Percentiles rank a stretch among this genome's conserved stretches.
phyloP scores from a whole-genome alignment of 345 rosid genomes.

The Barbarea vulgaris region DNA sequence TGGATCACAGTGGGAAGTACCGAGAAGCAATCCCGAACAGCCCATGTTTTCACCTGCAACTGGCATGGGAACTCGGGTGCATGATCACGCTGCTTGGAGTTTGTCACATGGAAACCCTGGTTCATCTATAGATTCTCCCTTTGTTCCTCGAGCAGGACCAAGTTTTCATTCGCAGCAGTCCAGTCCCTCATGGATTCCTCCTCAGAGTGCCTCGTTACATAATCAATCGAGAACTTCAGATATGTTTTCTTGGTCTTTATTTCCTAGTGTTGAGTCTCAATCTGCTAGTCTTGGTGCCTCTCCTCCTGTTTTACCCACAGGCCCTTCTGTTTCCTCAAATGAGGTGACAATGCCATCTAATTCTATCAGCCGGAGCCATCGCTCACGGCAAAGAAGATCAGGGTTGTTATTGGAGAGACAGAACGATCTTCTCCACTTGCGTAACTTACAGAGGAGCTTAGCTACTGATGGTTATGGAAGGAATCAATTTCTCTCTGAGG shows the following conservation, averaged over 20 bases:
- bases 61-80: constrained; percentile 58
- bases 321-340: constrained; percentile 56
- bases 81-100: constrained; percentile 69
- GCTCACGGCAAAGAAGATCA: constrained; percentile 55
- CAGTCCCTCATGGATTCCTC: constrained; percentile 56
- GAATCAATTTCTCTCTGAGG: constrained; percentile 77
- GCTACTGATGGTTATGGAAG: constrained; percentile 72
- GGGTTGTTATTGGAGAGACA: constrained; percentile 57
- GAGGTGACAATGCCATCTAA: constrained; percentile 54
- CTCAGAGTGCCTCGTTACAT: constrained; percentile 42
- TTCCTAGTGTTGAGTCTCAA: constrained; percentile 60
- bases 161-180: constrained; percentile 53
- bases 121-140: constrained; percentile 47
- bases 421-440: constrained; percentile 58
- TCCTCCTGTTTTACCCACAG: constrained; percentile 55
- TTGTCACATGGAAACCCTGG: constrained; percentile 53
- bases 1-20: constrained; percentile 48
- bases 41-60: constrained; percentile 54
- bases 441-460: constrained; percentile 62
- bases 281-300: constrained; percentile 57
- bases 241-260: constrained; percentile 71
- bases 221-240: constrained; percentile 59
- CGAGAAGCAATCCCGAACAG: constrained; percentile 58
- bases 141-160: constrained; percentile 49
- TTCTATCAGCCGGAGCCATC: constrained; percentile 53